Conservation (phyloP, 2,329 filamentous ascomycete genomes). For the Arthrobotrys iridis region DNA sequence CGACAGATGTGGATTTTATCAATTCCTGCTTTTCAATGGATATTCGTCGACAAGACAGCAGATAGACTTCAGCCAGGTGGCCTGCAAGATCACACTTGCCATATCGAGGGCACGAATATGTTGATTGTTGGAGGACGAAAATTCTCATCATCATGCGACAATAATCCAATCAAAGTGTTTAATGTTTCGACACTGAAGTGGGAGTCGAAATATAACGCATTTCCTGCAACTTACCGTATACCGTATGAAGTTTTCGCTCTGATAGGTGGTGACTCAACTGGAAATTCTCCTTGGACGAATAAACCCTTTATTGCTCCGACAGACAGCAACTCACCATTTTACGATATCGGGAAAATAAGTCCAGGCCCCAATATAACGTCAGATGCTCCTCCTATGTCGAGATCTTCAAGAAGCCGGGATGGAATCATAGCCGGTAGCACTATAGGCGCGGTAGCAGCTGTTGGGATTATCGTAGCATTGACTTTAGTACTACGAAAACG, state of each 20-base stretch:
- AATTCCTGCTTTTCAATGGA: slow-evolving; percentile 46
- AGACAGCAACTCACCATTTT: slow-evolving; percentile 34
- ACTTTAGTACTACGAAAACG: not conserved
- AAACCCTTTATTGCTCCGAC: slow-evolving; percentile 27
- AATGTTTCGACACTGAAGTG: slow-evolving; percentile 46
- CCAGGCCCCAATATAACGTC: not conserved
- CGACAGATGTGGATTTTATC: slow-evolving; percentile 40
- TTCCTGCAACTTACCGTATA: slow-evolving; percentile 17
- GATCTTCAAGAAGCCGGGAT: not conserved
- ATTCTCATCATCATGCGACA: slow-evolving; percentile 22
- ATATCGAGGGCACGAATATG: slow-evolving; percentile 36
- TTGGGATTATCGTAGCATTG: slow-evolving; percentile 23
- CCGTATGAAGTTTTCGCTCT: slow-evolving; percentile 22
- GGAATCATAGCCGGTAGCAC: slow-evolving; percentile 36
- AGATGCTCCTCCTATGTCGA: not conserved
- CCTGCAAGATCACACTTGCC: slow-evolving; percentile 48
- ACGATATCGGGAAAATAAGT: not conserved
- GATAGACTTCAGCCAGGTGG: slow-evolving; percentile 33
- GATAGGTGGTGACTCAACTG: slow-evolving; percentile 25
- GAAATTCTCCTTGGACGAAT: slow-evolving; percentile 20
- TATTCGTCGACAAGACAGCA: slow-evolving; percentile 35
- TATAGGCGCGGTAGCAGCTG: slow-evolving; percentile 15
- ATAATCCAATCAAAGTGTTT: slow-evolving; percentile 34
- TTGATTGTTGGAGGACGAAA: slow-evolving; percentile 41
- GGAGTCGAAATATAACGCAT: slow-evolving; percentile 6